phyloP scores from a whole-genome alignment of 306 rosid species.

The Prunus salicina region DNA sequence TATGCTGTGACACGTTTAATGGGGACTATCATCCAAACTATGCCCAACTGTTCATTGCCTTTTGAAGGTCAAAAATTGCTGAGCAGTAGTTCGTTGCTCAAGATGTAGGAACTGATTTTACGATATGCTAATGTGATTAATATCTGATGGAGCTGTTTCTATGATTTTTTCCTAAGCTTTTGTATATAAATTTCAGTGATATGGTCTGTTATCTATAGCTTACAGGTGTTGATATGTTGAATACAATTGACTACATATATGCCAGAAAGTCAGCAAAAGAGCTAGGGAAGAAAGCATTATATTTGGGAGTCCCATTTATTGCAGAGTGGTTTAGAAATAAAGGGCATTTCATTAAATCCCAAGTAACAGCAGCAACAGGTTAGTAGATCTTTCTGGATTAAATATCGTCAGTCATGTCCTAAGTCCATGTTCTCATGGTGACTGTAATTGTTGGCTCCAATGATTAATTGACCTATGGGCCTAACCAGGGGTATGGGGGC shows the following conservation, averaged over 20 bases:
- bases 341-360: no score
- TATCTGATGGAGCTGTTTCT: not conserved
- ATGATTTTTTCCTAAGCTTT: not conserved
- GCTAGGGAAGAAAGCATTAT: constrained; percentile 96
- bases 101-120: not conserved
- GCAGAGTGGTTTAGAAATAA: constrained; percentile 79
- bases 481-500: not conserved
- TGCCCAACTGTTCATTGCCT: not conserved
- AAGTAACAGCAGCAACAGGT: no score
- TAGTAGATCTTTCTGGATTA: no score
- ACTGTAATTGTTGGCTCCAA: no score
- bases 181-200: constrained; percentile 1
- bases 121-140: not conserved
- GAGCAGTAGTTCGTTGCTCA: not conserved
- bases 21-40: not conserved
- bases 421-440: no score
- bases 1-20: not conserved
- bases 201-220: constrained; percentile 48
- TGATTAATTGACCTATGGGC: not conserved
- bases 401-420: no score
- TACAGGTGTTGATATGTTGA: constrained; percentile 90
- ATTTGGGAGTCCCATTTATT: constrained; percentile 89
- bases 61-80: not conserved
- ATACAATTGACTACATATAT: constrained; percentile 94
- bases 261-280: constrained; percentile 87